Evolutionary conservation across 805 yeast species (phyloP).

Genomic region (Zygosaccharomyces kombuchaensis): DNA sequence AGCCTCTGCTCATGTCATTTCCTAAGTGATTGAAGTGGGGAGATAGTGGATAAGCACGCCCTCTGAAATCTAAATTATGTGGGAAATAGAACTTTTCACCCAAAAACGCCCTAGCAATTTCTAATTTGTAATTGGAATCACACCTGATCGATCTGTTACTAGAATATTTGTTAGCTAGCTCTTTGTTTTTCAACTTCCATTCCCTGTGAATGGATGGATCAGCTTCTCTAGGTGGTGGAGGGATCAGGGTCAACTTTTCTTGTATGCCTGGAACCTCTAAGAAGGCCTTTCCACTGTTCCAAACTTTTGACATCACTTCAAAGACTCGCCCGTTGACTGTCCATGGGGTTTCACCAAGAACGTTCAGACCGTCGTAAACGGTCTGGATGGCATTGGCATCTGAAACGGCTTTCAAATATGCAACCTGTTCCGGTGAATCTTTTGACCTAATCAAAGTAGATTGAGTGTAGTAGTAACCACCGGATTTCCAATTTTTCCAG

Average conservation of each 20-base stretch:
- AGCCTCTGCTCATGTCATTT: slow-evolving; percentile 69
- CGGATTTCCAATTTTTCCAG: slow-evolving; percentile 77
- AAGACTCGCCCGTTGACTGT: slow-evolving; percentile 74
- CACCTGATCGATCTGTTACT: slow-evolving; percentile 82
- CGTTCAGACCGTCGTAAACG: slow-evolving; percentile 78
- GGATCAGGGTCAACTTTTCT: slow-evolving; percentile 47
- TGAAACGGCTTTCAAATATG: slow-evolving; percentile 83
- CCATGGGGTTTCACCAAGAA: slow-evolving; percentile 87
- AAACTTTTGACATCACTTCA: slow-evolving; percentile 63
- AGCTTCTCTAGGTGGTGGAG: slow-evolving; percentile 55
- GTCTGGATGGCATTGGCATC: slow-evolving; percentile 57
- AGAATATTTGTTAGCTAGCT: slow-evolving; percentile 54
- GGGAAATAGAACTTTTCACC: slow-evolving; percentile 79
- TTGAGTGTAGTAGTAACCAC: slow-evolving; percentile 74
- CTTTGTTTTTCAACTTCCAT: slow-evolving; percentile 61
- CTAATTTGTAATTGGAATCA: slow-evolving; percentile 88
- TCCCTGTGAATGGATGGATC: slow-evolving; percentile 69
- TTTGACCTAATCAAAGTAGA: slow-evolving; percentile 67
- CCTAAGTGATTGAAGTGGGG: slow-evolving; percentile 81
- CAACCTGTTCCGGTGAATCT: slow-evolving; percentile 84
- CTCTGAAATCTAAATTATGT: slow-evolving; percentile 77
- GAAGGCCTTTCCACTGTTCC: slow-evolving; percentile 82
- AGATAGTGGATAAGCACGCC: slow-evolving; percentile 77
- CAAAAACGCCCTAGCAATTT: slow-evolving; percentile 87
- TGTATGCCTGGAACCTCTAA: slow-evolving; percentile 64